Base-by-base conservation (phyloP, 768 basidiomycete species). In the Naematelia aurantialba region DNA sequence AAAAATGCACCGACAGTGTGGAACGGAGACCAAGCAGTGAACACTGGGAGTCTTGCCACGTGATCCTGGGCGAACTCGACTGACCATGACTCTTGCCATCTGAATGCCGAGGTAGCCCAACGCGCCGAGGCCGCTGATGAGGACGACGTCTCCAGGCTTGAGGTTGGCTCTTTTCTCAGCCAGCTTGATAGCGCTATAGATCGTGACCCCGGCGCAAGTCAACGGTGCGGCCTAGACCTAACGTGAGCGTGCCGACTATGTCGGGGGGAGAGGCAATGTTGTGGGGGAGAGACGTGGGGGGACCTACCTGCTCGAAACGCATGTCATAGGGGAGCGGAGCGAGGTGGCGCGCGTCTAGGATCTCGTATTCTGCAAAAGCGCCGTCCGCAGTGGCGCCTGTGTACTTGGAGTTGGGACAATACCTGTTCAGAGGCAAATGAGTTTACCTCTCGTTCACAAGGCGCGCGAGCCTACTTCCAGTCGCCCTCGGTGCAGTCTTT, bases 131-230 rank as follows among this genome's bases (percentile, higher is more conserved):
- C 66, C 66, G 47, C 56, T 61, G 30, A 67, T 45, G 4, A 46
- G 34, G 8, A 39, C 34, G 17, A 49, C 13, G 12, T 27, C 19
- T 2, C 58, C 62, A n/a, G 49, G 42, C 47, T 61, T 61, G 25
- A 67, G 46, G 50, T 55, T 54, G 4, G 52, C 52, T 56, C 48
- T 57, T 26, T 53, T 19, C n/a, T 24, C 25, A 29, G 49, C 49
- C 21, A 51, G 52, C 22, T 56, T 59, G 45, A 67, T 67, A 27
- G 59, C 56, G 24, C 45, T 26, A 30, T 67, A 67, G 11, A 63
- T 63, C 0, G 66, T 63, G 29, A 63, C 47, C 2, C 66, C 66
- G 11, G 66, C 66, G 53, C 66, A 67, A 8, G 59, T 63, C 12
- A 67, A 26, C 24, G 66, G 62, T n/a, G 66, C 66, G 13, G 66